Evolutionary conservation across 257 asterid genomes (phyloP).

Genomic region (Ehretia macrophylla): DNA sequence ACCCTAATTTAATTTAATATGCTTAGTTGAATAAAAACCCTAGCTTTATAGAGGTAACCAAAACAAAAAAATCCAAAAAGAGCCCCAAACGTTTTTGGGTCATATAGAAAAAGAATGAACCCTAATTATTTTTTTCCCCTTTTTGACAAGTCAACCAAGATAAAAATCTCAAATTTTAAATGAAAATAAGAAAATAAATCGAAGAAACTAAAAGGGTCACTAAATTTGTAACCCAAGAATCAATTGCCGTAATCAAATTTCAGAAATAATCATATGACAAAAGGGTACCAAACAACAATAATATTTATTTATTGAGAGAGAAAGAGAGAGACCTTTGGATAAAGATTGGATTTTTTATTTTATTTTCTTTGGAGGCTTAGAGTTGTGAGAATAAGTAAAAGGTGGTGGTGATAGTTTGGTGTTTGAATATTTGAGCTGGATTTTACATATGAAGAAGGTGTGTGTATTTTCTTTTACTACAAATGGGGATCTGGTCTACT

Average conservation of each 20-base stretch:
- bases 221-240: no score
- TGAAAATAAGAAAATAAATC: neutral
- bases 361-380: no score
- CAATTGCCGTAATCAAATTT: neutral
- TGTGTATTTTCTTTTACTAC: neutral
- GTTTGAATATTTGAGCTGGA: no score
- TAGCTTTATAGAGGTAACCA: neutral
- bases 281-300: no score
- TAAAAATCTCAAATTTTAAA: slow-evolving; percentile 10
- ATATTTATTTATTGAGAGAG: neutral
- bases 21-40: neutral
- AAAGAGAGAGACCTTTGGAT: slow-evolving; percentile 9
- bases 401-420: no score
- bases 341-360: slow-evolving; percentile 6
- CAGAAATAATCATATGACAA: no score
- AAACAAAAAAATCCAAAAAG: no score
- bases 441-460: no score
- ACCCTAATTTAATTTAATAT: neutral
- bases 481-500: slow-evolving; percentile 6
- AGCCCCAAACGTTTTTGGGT: neutral
- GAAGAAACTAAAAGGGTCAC: neutral
- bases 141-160: neutral
- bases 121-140: no score
- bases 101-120: no score
- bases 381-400: no score